These are phyloP conservation scores for Westerdykella sp. DNA, from an alignment of 2,329 filamentous ascomycete species.

Conservation along the genomic window DNA sequence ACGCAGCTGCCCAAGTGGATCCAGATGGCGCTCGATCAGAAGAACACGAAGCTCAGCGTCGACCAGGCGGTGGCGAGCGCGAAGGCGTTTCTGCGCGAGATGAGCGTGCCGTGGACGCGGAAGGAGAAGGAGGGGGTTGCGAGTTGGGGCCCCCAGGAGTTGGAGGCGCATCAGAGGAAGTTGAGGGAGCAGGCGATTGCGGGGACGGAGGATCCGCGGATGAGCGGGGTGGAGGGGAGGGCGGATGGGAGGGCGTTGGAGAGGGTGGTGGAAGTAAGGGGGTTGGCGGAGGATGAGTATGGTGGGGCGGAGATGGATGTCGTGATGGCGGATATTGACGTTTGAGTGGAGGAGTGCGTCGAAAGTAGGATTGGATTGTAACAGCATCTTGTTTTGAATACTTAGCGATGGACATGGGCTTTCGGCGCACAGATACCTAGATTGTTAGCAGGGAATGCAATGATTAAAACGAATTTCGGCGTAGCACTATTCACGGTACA, in stretches of 20 bases:
- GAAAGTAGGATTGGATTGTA: too few relatives aligned
- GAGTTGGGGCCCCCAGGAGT: constrained; percentile 78
- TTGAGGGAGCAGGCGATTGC: constrained; percentile 62
- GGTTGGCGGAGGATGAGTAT: constrained; percentile 27
- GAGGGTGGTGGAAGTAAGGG: constrained; percentile 15
- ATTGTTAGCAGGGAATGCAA: too few relatives aligned
- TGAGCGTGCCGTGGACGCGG: constrained; percentile 82
- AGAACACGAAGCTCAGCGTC: constrained; percentile 83
- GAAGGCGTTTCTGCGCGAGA: constrained; percentile 80
- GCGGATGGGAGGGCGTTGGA: constrained; percentile 17
- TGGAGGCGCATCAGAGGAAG: constrained; percentile 72
- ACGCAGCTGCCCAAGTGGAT: constrained; percentile 95
- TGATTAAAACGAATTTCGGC: too few relatives aligned
- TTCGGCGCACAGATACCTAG: too few relatives aligned
- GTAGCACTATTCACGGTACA: too few relatives aligned
- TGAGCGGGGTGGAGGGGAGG: constrained; percentile 26
- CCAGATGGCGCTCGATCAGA: constrained; percentile 75
- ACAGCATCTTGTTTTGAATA: too few relatives aligned
- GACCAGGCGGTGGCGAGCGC: constrained; percentile 90
- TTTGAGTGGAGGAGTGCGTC: neutral
- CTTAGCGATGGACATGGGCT: too few relatives aligned
- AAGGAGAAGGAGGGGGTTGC: constrained; percentile 87
- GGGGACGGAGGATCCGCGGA: constrained; percentile 50
- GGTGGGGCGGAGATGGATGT: constrained; percentile 33
- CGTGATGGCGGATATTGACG: constrained; percentile 29